Conservation (phyloP, 2,329 filamentous ascomycete species). For the Xylariaceae sp. region DNA sequence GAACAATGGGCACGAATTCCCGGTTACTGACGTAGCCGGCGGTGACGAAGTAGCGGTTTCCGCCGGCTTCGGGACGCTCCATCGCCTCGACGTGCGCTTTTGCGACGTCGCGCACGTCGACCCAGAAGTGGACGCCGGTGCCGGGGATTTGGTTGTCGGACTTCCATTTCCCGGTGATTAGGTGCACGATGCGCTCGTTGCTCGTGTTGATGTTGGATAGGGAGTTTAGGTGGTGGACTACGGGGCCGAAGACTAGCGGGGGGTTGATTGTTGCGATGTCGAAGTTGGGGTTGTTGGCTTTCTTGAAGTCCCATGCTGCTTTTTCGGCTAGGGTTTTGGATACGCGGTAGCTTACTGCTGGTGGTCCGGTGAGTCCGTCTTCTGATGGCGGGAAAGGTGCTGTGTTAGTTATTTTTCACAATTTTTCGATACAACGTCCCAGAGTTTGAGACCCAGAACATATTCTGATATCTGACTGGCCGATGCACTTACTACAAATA, state of each 20-base stretch:
- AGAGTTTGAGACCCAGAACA: too few relatives aligned
- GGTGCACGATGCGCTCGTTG: slow-evolving; percentile 49
- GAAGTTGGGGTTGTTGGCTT: slow-evolving; percentile 42
- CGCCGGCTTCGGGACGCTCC: slow-evolving; percentile 46
- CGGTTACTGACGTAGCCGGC: slow-evolving; percentile 47
- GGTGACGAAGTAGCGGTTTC: slow-evolving; percentile 50
- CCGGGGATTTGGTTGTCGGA: slow-evolving; percentile 36
- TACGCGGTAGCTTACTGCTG: slow-evolving; percentile 49
- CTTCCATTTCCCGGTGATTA: slow-evolving; percentile 51
- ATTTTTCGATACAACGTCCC: too few relatives aligned
- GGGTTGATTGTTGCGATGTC: slow-evolving; percentile 54
- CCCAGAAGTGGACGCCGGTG: slow-evolving; percentile 45
- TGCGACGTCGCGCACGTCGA: slow-evolving; percentile 58
- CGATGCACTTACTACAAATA: too few relatives aligned
- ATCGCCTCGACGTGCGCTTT: slow-evolving; percentile 51
- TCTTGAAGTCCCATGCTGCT: slow-evolving; percentile 53
- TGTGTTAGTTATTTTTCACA: too few relatives aligned
- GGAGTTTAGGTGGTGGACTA: slow-evolving; percentile 46
- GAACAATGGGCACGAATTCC: slow-evolving; percentile 42
- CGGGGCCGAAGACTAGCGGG: slow-evolving; percentile 54
- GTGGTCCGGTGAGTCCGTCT: slow-evolving; percentile 38
- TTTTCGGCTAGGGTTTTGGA: slow-evolving; percentile 55
- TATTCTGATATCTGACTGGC: too few relatives aligned
- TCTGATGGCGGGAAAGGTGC: slow-evolving; percentile 9
- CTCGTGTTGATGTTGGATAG: slow-evolving; percentile 52